Percentiles rank a stretch among this genome's conserved stretches.
These are phyloP conservation scores for Rhodofomes roseus DNA, from an alignment of 1,284 basidiomycete species.

Conservation along the genomic window DNA sequence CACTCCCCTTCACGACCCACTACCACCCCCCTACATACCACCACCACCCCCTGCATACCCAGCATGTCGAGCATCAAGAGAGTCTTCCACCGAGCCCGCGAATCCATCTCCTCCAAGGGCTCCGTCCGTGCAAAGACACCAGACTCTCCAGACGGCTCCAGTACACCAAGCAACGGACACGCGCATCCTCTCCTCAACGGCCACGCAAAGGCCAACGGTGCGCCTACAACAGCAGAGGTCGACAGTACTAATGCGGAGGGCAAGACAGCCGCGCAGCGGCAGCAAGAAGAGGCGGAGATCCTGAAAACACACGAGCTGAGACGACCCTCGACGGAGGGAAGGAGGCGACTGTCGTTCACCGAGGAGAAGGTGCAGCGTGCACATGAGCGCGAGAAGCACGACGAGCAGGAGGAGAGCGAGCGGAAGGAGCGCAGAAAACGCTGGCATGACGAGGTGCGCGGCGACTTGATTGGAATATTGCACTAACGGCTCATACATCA, in stretches of 20 bases:
- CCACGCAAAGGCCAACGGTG: slow-evolving; percentile 6
- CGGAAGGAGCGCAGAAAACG: slow-evolving; percentile 43
- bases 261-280: slow-evolving; percentile 11
- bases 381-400: slow-evolving; percentile 20
- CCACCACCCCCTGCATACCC: not conserved
- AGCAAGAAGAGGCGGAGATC: slow-evolving; percentile 6
- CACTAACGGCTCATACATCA: not conserved
- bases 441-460: slow-evolving; percentile 41
- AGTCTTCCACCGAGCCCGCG: slow-evolving; percentile 8
- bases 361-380: slow-evolving; percentile 23
- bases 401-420: slow-evolving; percentile 17
- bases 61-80: slow-evolving; percentile 4
- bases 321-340: slow-evolving; percentile 1
- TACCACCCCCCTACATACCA: not conserved
- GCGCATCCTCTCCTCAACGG: slow-evolving; percentile 11
- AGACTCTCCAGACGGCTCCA: not conserved
- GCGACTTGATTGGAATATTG: not conserved
- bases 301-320: not conserved
- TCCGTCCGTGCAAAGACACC: slow-evolving; percentile 1
- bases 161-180: slow-evolving; percentile 6
- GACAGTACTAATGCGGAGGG: slow-evolving; percentile 15
- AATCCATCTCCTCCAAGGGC: not conserved
- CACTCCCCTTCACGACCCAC: not conserved
- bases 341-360: slow-evolving; percentile 19
- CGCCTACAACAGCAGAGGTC: slow-evolving; percentile 1